These are phyloP conservation scores for Quercus mongolica DNA, from an alignment of 306 rosid genomes.

Conservation along the genomic window DNA sequence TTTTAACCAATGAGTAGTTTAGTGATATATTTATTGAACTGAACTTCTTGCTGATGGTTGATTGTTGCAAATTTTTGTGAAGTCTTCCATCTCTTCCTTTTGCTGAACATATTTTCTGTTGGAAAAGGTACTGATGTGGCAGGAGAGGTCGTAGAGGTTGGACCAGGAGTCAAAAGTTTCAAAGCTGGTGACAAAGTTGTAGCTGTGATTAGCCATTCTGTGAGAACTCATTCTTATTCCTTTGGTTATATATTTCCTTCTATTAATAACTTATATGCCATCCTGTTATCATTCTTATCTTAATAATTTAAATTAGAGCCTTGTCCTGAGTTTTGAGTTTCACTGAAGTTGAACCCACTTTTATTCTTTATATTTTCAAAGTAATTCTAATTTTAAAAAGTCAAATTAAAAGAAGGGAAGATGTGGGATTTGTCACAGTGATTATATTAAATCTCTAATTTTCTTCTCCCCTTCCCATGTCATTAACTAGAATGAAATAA, in stretches of 20 bases:
- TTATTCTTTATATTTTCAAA: too few species aligned
- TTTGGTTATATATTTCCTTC: constrained; percentile 1
- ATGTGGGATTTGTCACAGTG: too few species aligned
- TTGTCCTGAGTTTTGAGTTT: too few species aligned
- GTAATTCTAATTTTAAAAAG: too few species aligned
- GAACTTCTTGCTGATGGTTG: neutral
- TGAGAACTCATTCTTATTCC: constrained; percentile 20
- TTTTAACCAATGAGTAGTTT: neutral
- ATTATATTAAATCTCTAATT: too few species aligned
- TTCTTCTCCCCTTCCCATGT: too few species aligned
- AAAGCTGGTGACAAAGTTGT: constrained; percentile 66
- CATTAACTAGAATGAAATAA: too few species aligned
- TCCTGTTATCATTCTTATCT: too few species aligned
- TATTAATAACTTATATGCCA: neutral
- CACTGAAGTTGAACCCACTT: too few species aligned
- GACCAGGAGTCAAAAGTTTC: constrained; percentile 48
- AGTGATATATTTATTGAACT: neutral
- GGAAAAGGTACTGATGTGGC: constrained; percentile 54
- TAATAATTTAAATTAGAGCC: too few species aligned
- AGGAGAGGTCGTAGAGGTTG: constrained; percentile 57
- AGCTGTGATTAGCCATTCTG: constrained; percentile 33
- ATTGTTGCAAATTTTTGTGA: neutral
- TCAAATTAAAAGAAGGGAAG: too few species aligned
- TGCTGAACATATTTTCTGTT: neutral
- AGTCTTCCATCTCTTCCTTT: neutral